phyloP scores from a whole-genome alignment of 129 eudicot species.

The Escallonia herrerae region DNA sequence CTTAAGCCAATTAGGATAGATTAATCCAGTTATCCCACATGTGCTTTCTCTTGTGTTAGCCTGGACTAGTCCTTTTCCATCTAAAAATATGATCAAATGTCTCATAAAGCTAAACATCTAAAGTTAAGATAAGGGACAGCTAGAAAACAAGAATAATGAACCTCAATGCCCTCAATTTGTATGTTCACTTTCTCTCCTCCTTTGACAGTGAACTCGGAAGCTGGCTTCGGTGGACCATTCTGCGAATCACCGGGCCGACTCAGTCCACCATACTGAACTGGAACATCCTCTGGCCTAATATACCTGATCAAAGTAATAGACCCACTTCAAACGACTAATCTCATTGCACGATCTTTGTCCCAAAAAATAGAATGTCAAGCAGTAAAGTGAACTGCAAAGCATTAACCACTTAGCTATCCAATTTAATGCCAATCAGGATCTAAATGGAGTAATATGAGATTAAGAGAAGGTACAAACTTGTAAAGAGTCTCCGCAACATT shows the following conservation, averaged over 20 bases:
- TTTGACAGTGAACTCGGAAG: conserved; percentile 91
- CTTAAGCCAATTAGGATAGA: no score
- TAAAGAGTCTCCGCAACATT: conserved; percentile 86
- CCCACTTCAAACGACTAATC: not conserved
- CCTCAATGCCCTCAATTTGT: conserved; percentile 98
- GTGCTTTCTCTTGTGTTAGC: no score
- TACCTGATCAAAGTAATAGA: conserved; percentile 33
- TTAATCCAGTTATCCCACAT: no score
- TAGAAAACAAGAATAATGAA: not conserved
- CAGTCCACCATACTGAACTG: conserved; percentile 94
- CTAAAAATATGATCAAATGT: no score
- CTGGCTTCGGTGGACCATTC: conserved; percentile 77
- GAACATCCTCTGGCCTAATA: conserved; percentile 83
- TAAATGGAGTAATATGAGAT: not conserved
- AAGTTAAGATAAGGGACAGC: no score
- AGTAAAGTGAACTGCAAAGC: not conserved
- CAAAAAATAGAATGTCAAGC: not conserved
- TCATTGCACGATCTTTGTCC: no score
- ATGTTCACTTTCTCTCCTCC: conserved; percentile 97
- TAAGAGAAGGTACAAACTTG: conserved; percentile 27
- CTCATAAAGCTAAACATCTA: no score
- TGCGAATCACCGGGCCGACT: conserved; percentile 66
- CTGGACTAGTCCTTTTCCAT: no score
- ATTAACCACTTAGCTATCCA: not conserved
- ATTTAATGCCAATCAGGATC: not conserved